Evolutionary conservation across 805 yeast genomes (phyloP).

Genomic region (Saturnispora zaruensis): DNA sequence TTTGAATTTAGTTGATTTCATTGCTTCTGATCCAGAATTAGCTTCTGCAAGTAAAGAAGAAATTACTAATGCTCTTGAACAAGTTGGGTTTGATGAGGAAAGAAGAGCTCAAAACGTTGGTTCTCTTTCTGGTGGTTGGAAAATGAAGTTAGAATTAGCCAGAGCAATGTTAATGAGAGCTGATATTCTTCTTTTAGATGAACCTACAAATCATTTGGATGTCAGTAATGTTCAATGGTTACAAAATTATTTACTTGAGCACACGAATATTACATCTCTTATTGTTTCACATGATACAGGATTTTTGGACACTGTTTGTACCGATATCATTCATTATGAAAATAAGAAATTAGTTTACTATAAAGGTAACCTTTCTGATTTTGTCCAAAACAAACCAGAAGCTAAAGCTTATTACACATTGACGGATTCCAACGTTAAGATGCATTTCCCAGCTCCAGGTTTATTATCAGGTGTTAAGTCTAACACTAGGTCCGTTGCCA

Average conservation of each 20-base stretch:
- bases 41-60: constrained; percentile 53
- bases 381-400: constrained; percentile 88
- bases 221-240: constrained; percentile 91
- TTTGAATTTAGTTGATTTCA: constrained; percentile 78
- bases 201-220: constrained; percentile 98
- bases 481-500: constrained; percentile 76
- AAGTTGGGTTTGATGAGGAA: constrained; percentile 88
- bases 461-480: constrained; percentile 95
- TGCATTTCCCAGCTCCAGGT: constrained; percentile 99
- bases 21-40: constrained; percentile 83
- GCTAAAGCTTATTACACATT: constrained; percentile 93
- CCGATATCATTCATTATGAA: constrained; percentile 95
- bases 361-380: constrained; percentile 90
- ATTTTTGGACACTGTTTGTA: constrained; percentile 89
- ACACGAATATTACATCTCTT: constrained; percentile 83
- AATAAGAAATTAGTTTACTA: constrained; percentile 89
- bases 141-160: constrained; percentile 97
- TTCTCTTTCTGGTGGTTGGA: constrained; percentile 98
- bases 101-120: constrained; percentile 89
- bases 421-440: constrained; percentile 85
- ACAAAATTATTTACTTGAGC: constrained; percentile 73
- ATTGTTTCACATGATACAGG: constrained; percentile 98
- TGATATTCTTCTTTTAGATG: constrained; percentile 87
- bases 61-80: constrained; percentile 64
- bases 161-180: constrained; percentile 98